Base-by-base conservation (phyloP, 306 rosid species). In the Lupinus albus region DNA sequence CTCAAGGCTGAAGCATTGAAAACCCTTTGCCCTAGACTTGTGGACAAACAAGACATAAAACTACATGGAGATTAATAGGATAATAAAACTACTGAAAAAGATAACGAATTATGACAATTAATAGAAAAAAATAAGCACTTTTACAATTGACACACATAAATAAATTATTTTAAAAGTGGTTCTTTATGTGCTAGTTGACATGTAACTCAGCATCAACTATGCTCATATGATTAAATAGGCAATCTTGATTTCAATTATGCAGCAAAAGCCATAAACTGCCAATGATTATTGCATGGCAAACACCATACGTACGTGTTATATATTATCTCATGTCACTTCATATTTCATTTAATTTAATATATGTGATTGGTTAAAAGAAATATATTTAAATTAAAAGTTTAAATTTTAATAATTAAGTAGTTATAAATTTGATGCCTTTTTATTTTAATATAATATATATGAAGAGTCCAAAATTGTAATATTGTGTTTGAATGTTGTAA, bases 11-110 rank as follows among this genome's bases (percentile, higher is more conserved):
- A 64, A 64, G 66, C 49, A 28, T 33, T 54, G 59, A 33, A 53
- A 63, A 42, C 30, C 33, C 32, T 5, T 54, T 52, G 65, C 12
- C 64, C 44, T 44, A 39, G 32, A 28, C 15, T 64, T 15, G 15
- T 4, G 45, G 39, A 54, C 48, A 70, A 14, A 36, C 18, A 61
- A 13, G 8, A 53, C 7, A 70, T 32, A 64, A 70, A 47, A 70
- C 48, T 64, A 28, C 11, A 77, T n/a, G n/a, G n/a, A n/a, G n/a
- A n/a, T n/a, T n/a, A n/a, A n/a, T n/a, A n/a, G n/a, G n/a, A n/a
- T n/a, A n/a, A 70, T 32, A 64, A 70, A 47, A 70, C 48, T 64
- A 28, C 11, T n/a, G n/a, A 77, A 53, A 44, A 13, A 16, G 47
- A 38, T 67, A 60, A 49, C 28, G n/a, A 39, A 39, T 39, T 39